These are phyloP conservation scores for Fraxinus anomala DNA, from an alignment of 257 asterid genomes.

Conservation along the genomic window DNA sequence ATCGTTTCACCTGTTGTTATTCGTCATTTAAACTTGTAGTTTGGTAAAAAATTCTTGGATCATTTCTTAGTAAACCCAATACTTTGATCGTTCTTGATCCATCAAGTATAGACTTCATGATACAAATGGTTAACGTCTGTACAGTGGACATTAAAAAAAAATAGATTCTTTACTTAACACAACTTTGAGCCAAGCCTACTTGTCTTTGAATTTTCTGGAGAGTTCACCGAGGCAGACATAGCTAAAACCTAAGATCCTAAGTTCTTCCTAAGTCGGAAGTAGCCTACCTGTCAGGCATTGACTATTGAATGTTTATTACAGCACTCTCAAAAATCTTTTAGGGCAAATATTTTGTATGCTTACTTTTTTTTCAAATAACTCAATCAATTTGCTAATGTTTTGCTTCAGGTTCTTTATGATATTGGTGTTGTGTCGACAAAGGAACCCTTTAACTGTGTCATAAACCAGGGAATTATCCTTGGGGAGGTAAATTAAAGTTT, in stretches of 20 bases:
- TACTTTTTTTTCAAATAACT: not conserved
- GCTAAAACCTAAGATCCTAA: not conserved
- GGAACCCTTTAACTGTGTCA: constrained; percentile 97
- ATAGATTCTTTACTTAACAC: not conserved
- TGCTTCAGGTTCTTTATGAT: constrained; percentile 90
- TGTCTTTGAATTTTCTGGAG: not conserved
- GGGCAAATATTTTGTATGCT: constrained; percentile 11
- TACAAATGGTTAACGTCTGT: not conserved
- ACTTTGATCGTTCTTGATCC: not conserved
- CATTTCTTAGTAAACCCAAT: constrained; percentile 15
- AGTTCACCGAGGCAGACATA: not conserved
- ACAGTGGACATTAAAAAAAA: not conserved
- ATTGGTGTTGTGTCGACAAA: constrained; percentile 79
- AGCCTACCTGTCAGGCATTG: not conserved
- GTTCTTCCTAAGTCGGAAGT: not conserved
- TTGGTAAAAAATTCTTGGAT: constrained; percentile 16
- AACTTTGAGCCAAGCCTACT: constrained; percentile 13
- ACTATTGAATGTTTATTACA: not conserved
- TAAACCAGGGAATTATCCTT: constrained; percentile 97
- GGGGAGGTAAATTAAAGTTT: constrained; percentile 76
- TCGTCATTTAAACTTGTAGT: not conserved
- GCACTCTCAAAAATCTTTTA: not conserved
- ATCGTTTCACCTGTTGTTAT: constrained; percentile 5
- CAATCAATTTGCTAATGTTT: constrained; percentile 17
- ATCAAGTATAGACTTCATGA: not conserved